Evolutionary conservation across 768 basidiomycete genomes (phyloP), one percentile per base, ranked within the genome.

Genomic region (Xerocomus brunneocitrinus): DNA sequence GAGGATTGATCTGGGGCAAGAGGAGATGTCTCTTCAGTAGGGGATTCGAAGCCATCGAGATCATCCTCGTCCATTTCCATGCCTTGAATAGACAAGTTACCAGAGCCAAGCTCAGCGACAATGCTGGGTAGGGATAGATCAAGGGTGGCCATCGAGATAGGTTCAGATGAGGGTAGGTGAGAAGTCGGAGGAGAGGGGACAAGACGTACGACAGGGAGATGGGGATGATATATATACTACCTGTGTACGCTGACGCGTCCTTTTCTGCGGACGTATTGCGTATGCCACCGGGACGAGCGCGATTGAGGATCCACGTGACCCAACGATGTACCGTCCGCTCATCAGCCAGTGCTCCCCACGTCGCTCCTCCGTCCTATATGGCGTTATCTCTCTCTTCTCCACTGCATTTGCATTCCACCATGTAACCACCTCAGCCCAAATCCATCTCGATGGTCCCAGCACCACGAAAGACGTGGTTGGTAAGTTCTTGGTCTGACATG

Each of bases 51-150:
- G 36, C 75, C 71, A 30, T 71, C 66, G 47, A 80, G 64, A 49
- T 80, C 79, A 60, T 84, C 83, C 47, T 83, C 81, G 39, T 85
- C 83, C 83, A 86, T 81, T 49, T 66, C 60, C 6, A 65, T 13
- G 52, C 61, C 58, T 47, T 58, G 54, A 19, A 61, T 52, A 8
- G 67, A 58, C 35, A 68, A 41, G 50, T 39, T 62, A 52, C 62
- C 62, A 45, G 59, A 59, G 38, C 50, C 53, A 36, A 67, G 31
- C 48, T 68, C 64, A 19, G 67, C 40, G 50, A 70, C 41, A 42
- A 67, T 59, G 52, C 62, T 64, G 31, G 61, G 57, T 19, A 53
- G 1, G 19, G 47, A 55, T 28, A 55, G 52, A 62, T 64, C 64
- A 45, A 62, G 51, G 51, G 57, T 16, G 47, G 58, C 34, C 65